These are phyloP conservation scores for Trifolium fragiferum DNA, from an alignment of 306 rosid genomes.

Conservation along the genomic window DNA sequence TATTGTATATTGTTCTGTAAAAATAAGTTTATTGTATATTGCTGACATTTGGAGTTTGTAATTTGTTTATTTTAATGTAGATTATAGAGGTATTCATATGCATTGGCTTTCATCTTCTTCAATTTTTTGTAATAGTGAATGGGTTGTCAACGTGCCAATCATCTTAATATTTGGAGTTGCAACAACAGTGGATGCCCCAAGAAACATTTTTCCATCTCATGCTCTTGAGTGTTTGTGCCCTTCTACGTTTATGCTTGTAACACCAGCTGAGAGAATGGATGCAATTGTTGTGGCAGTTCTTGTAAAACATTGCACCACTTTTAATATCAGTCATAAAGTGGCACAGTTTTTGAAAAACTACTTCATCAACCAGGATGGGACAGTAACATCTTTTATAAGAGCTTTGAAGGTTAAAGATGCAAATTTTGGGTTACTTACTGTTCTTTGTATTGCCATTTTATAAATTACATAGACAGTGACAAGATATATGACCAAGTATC, in stretches of 20 bases:
- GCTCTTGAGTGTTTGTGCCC: constrained; percentile 74
- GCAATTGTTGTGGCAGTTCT: constrained; percentile 90
- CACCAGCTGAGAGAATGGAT: constrained; percentile 88
- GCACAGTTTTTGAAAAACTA: constrained; percentile 77
- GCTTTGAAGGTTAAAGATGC: constrained; percentile 81
- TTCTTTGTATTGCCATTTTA: constrained; percentile 29
- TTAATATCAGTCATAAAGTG: constrained; percentile 81
- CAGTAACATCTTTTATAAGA: constrained; percentile 80
- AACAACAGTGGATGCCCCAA: constrained; percentile 78
- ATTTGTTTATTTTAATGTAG: constrained; percentile 19
- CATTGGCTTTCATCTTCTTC: constrained; percentile 23
- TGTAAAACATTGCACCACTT: constrained; percentile 64
- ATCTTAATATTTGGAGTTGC: constrained; percentile 87
- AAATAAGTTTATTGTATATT: constrained; percentile 18
- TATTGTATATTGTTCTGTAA: constrained; percentile 7
- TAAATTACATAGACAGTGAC: neutral
- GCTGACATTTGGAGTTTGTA: constrained; percentile 14
- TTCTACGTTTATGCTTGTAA: constrained; percentile 66
- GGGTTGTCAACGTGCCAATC: constrained; percentile 82
- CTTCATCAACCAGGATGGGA: constrained; percentile 93
- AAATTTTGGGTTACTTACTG: constrained; percentile 29
- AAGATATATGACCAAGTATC: constrained; percentile 14
- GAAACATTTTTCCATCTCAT: constrained; percentile 68
- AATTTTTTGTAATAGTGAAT: constrained; percentile 67
- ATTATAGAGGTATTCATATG: constrained; percentile 36